Evolutionary conservation across 2,329 filamentous ascomycete genomes (phyloP).

Genomic region (Knufia fluminis): DNA sequence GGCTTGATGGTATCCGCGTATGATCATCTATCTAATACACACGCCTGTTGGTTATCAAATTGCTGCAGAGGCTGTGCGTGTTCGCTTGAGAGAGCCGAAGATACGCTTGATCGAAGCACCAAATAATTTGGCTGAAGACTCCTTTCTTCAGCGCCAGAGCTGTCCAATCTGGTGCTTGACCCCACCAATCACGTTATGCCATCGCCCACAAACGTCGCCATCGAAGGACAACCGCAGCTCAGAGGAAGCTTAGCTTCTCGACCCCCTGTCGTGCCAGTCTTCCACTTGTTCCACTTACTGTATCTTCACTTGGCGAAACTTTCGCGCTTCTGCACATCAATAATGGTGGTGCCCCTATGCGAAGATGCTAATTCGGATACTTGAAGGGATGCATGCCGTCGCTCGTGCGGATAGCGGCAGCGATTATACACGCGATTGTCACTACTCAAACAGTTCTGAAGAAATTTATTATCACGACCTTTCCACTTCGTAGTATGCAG

Average conservation of each 20-base stretch:
- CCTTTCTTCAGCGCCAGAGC: not conserved
- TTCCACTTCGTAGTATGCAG: too few species aligned
- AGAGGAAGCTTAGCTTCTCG: not conserved
- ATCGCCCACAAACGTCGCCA: not conserved
- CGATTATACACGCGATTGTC: not conserved
- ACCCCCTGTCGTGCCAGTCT: not conserved
- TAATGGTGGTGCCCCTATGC: slow-evolving; percentile 2
- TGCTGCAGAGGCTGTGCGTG: not conserved
- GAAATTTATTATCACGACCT: not conserved
- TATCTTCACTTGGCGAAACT: not conserved
- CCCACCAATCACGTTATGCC: not conserved
- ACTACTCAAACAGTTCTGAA: not conserved
- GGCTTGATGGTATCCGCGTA: too few species aligned
- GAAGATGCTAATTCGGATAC: not conserved
- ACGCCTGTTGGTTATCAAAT: not conserved
- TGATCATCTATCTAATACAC: too few species aligned
- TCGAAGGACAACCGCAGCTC: not conserved
- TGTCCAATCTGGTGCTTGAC: not conserved
- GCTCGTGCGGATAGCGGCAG: not conserved
- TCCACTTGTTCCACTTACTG: slow-evolving; percentile 1
- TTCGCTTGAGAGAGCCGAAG: not conserved
- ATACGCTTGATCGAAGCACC: not conserved
- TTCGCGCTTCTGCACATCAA: slow-evolving; percentile 4
- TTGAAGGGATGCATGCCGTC: not conserved
- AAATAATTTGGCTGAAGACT: not conserved